Base-by-base conservation (phyloP, 2,329 filamentous ascomycete species). In the Bipolaris zeicola region DNA sequence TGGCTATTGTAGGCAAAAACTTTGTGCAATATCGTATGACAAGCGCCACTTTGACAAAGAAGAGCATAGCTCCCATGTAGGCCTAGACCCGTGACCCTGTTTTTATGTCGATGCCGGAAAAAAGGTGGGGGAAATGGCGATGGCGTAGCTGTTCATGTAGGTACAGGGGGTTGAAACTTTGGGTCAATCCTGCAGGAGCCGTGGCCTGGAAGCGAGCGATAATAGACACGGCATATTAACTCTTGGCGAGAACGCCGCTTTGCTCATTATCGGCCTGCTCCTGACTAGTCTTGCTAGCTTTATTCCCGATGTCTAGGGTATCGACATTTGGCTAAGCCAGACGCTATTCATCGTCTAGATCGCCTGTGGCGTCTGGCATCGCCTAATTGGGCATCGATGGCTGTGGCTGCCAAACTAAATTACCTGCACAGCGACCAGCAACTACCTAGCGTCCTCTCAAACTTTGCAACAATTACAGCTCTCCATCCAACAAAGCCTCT, bases 1-100 rank as follows among this genome's bases (percentile, higher is more conserved):
- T 24, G 11, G 13, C 20, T 38, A 24, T 16, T n/a, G 20, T 18
- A 7, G 11, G 39, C 42, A 50, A 18, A 36, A 24, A 39, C 42
- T 37, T 43, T 47, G 51, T 50, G 45, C 16, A 11, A 26, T 13
- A 16, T 53, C 48, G 33, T 49, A 48, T 34, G 44, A 49, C 39
- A 42, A 31, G n/a, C 50, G 24, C 44, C 18, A 39, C 24, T 33
- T 24, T 37, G 16, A 38, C 6, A n/a, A n/a, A 13, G 20, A 24
- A n/a, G 11, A 20, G 28, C 7, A 18, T 20, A 33, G 1, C 14
- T 10, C 16, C 22, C 13, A 2, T 26, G 31, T 43, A 16, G 22
- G 14, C 16, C 34, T 26, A 8, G 45, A 16, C 22, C 33, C 33
- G 14, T 10, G 13, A 20, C 7, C n/a, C n/a, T 10, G 10, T 18